Percentiles rank a stretch among this genome's conserved stretches.
Evolutionary conservation across 169 alveolate genomes (phyloP).

Genomic region (Theileria orientalis): DNA sequence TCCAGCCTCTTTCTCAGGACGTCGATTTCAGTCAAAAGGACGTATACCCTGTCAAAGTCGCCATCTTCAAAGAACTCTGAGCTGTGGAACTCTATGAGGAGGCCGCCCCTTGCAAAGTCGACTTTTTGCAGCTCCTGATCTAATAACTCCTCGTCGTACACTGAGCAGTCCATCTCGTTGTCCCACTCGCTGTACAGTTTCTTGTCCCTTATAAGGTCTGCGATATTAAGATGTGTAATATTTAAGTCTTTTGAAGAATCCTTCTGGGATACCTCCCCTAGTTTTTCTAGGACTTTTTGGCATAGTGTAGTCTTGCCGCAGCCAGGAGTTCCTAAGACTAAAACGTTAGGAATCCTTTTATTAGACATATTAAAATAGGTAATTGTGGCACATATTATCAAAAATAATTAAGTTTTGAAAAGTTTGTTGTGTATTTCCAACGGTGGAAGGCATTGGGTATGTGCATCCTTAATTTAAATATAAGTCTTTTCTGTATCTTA

Average conservation of each 20-base stretch:
- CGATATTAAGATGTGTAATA: constrained; percentile 60
- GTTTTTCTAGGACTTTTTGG: constrained; percentile 16
- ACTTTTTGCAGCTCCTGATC: constrained; percentile 34
- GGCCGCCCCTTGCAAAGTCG: constrained; percentile 53
- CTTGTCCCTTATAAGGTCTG: constrained; percentile 64
- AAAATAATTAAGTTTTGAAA: not conserved
- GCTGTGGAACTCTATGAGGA: constrained; percentile 72
- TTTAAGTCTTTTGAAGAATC: not conserved
- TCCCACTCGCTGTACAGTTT: constrained; percentile 67
- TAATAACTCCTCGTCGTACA: constrained; percentile 62
- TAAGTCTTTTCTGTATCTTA: too few species aligned
- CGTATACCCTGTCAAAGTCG: constrained; percentile 37
- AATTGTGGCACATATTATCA: not conserved
- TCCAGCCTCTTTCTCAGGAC: constrained; percentile 51
- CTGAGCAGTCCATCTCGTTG: constrained; percentile 70
- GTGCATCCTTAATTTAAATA: too few species aligned
- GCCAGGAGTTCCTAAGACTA: constrained; percentile 77
- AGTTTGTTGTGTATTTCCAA: not conserved
- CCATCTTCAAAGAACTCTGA: constrained; percentile 47
- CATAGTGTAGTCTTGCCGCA: constrained; percentile 71
- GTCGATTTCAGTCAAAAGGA: constrained; percentile 50
- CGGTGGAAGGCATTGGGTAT: too few species aligned
- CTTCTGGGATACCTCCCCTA: not conserved
- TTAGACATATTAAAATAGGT: not conserved
- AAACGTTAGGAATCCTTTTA: constrained; percentile 61